Percentiles rank a stretch among this genome's conserved stretches.
These are phyloP conservation scores for Lipomyces kockii DNA, from an alignment of 805 yeast genomes.

Conservation along the genomic window DNA sequence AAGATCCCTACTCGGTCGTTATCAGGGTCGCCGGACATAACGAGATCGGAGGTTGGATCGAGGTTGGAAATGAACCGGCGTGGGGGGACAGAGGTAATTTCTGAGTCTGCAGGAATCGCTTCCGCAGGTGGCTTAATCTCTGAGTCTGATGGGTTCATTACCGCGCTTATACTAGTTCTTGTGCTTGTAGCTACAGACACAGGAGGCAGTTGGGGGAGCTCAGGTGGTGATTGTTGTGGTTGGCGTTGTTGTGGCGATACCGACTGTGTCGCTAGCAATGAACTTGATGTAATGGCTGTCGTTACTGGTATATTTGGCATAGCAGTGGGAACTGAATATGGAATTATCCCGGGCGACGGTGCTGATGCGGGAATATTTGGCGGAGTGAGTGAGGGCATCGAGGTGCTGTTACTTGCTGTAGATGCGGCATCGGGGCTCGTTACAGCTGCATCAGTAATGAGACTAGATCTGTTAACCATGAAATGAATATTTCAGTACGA, in stretches of 20 bases:
- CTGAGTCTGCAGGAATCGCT: conserved; percentile 22
- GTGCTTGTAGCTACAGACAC: conserved; percentile 2
- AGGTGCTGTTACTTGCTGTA: not conserved
- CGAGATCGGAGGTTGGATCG: conserved; percentile 39
- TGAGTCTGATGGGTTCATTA: conserved; percentile 22
- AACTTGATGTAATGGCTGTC: not conserved
- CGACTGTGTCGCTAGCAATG: not conserved
- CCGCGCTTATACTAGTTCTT: conserved; percentile 26
- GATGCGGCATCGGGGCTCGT: not conserved
- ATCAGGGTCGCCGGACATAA: conserved; percentile 36
- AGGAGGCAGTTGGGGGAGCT: not conserved
- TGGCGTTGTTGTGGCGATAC: not conserved
- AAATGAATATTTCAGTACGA: not conserved
- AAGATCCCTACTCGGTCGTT: conserved; percentile 38
- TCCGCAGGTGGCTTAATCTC: conserved; percentile 24
- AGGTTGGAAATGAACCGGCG: conserved; percentile 36
- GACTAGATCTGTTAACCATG: not conserved
- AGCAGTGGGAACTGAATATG: not conserved
- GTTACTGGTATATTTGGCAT: not conserved
- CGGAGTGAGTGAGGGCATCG: not conserved
- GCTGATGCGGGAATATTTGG: not conserved
- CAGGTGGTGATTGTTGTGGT: not conserved
- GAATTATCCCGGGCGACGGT: not conserved
- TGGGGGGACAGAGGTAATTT: conserved; percentile 11
- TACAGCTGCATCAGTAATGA: not conserved